A percentile compares a stretch with the other conserved stretches of the same genome.
phyloP scores from a whole-genome alignment of 257 asterid genomes.

The Catharanthus roseus region DNA sequence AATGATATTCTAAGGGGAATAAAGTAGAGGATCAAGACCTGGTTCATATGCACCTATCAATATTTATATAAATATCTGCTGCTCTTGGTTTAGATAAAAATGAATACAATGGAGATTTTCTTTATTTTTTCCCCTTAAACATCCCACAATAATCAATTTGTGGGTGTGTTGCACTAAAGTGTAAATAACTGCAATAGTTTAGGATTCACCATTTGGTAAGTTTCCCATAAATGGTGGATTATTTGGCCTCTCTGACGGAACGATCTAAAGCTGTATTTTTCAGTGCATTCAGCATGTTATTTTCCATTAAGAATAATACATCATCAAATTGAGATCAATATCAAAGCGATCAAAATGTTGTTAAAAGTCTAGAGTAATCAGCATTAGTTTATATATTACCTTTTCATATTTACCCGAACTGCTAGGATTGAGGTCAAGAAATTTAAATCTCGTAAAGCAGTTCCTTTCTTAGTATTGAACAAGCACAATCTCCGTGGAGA shows the following conservation, averaged over 20 bases:
- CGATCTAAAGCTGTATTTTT: background rate
- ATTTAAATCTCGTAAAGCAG: slow-evolving; percentile 70
- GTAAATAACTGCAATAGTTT: background rate
- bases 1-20: background rate
- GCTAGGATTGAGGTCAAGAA: slow-evolving; percentile 91
- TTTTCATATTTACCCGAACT: slow-evolving; percentile 64
- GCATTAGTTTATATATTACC: slow-evolving; percentile 32
- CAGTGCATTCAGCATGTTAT: background rate
- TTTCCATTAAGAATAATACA: background rate
- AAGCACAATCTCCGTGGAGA: slow-evolving; percentile 87
- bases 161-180: background rate
- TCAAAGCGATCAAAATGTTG: background rate
- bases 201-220: background rate
- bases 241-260: background rate
- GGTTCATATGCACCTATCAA: background rate
- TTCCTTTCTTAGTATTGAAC: slow-evolving; percentile 62
- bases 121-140: too few species aligned
- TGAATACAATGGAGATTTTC: background rate
- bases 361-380: background rate
- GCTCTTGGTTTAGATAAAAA: background rate
- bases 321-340: slow-evolving; percentile 3
- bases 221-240: background rate
- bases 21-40: background rate
- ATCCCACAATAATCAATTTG: too few species aligned
- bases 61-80: background rate